Evolutionary conservation across 2,329 filamentous ascomycete genomes (phyloP).

Genomic region (Nannizziopsis arthrosporioides): DNA sequence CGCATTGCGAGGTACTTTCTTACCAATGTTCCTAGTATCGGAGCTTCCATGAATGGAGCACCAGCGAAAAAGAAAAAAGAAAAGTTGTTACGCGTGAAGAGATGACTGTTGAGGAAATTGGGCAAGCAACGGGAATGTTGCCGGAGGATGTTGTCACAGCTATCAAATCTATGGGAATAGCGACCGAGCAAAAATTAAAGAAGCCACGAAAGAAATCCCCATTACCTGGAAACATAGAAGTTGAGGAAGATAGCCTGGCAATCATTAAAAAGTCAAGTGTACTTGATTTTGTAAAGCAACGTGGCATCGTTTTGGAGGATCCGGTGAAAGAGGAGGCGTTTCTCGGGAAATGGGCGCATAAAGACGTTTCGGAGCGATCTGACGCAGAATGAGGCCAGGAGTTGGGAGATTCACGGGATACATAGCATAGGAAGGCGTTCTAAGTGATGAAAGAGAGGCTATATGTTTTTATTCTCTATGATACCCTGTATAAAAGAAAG

Average conservation of each 20-base stretch:
- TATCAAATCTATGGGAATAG: conserved; percentile 66
- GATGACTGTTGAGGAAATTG: conserved; percentile 60
- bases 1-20: conserved; percentile 62
- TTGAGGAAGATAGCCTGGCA: conserved; percentile 21
- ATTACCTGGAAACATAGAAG: conserved; percentile 16
- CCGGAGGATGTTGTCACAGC: conserved; percentile 71
- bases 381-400: conserved; percentile 14
- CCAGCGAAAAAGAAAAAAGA: conserved; percentile 25
- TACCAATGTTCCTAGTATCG: conserved; percentile 16
- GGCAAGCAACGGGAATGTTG: conserved; percentile 68
- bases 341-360: conserved; percentile 52
- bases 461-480: conserved; percentile 2
- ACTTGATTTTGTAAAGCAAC: conserved; percentile 52
- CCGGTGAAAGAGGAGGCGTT: conserved; percentile 67
- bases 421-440: conserved; percentile 10
- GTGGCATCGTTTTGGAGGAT: conserved; percentile 52
- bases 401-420: not conserved
- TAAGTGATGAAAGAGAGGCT: not conserved
- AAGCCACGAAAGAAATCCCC: conserved; percentile 43
- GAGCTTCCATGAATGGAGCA: conserved; percentile 16
- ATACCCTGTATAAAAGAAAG: conserved; percentile 11
- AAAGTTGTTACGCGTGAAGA: conserved; percentile 35
- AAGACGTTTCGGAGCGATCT: conserved; percentile 21
- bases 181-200: conserved; percentile 40
- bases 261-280: conserved; percentile 49